A percentile compares a stretch with the other conserved stretches of the same genome.
phyloP scores from a whole-genome alignment of 768 basidiomycete species.

The Tricholoma sp. region DNA sequence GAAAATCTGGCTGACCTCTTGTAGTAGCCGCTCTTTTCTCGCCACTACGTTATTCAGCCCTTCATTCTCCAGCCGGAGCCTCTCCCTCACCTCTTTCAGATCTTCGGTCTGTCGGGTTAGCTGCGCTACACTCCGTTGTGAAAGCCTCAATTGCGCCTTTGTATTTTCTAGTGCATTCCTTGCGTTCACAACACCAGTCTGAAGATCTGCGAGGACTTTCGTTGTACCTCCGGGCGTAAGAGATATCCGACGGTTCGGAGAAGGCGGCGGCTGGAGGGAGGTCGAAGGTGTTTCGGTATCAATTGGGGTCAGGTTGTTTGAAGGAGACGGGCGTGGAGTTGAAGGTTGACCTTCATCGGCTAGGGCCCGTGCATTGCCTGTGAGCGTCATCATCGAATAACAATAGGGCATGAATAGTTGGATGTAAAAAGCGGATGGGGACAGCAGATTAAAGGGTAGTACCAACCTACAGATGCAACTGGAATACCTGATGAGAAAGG shows the following conservation, averaged over 20 bases:
- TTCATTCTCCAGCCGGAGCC: slow-evolving; percentile 81
- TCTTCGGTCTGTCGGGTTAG: slow-evolving; percentile 85
- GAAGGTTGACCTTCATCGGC: slow-evolving; percentile 63
- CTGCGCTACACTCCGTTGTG: slow-evolving; percentile 80
- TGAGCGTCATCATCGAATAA: slow-evolving; percentile 19
- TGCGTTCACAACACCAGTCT: slow-evolving; percentile 76
- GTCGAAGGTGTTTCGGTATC: slow-evolving; percentile 34
- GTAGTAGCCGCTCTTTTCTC: slow-evolving; percentile 79
- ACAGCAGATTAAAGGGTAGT: slow-evolving; percentile 5
- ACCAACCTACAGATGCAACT: slow-evolving; percentile 72
- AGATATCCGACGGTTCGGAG: slow-evolving; percentile 45
- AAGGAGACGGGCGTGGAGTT: slow-evolving; percentile 25
- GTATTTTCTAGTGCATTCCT: slow-evolving; percentile 83
- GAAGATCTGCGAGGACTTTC: slow-evolving; percentile 83
- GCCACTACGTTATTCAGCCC: slow-evolving; percentile 84
- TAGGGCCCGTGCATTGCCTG: slow-evolving; percentile 81
- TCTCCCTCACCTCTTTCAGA: slow-evolving; percentile 80
- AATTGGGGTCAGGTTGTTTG: slow-evolving; percentile 25
- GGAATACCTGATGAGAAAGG: slow-evolving; percentile 56
- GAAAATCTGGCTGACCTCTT: slow-evolving; percentile 54
- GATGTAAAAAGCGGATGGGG: slow-evolving; percentile 13
- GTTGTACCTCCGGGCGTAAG: slow-evolving; percentile 78
- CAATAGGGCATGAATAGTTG: slow-evolving; percentile 17
- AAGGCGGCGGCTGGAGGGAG: slow-evolving; percentile 39
- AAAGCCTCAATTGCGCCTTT: slow-evolving; percentile 72